Base-by-base conservation (phyloP, 495 filamentous ascomycete species). In the Aspergillus avenaceus region DNA sequence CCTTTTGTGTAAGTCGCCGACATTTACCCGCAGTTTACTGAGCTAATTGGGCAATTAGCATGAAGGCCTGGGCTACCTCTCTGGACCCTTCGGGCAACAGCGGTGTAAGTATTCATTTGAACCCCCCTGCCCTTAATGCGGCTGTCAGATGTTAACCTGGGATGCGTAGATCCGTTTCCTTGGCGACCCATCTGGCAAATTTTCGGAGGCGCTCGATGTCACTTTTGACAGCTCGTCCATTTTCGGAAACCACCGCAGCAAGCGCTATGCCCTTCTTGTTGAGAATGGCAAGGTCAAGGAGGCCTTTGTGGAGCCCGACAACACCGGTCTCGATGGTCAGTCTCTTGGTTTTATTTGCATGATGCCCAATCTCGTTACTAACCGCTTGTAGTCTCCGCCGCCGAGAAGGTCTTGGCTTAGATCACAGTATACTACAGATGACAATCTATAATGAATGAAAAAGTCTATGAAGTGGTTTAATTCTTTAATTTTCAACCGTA, bases 261-360 rank as follows among this genome's bases (percentile, higher is more conserved):
- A 95, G 87, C 79, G 93, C 43, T 98, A 96, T 64, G 88, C 87
- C 22, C 74, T 97, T 41, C 73, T 87, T 24, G 70, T 92, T 41
- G 82, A 91, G 70, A 71, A 87, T 56, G 88, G 89, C 40, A 89
- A 86, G 69, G 85, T 90, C 60, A 85, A 79, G 69, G 78, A 83
- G 53, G 71, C 85, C 37, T 81, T 86, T 54, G 78, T 96, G 34
- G 93, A 97, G 76, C 90, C 91, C 16, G 92, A 98, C 70, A 97
- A 92, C 71, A 95, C 90, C 27, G 90, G 93, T 27, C 76, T 93
- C 11, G 78, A 86, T 52, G 87, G 90, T 93, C 69, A n/a, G n/a
- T n/a, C n/a, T n/a, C n/a, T n/a, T n/a, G n/a, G n/a, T n/a, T n/a
- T n/a, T n/a, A n/a, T n/a, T n/a, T n/a, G n/a, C n/a, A n/a, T n/a